phyloP scores from a whole-genome alignment of 768 basidiomycete species.

The Hirschioporus abietinus region DNA sequence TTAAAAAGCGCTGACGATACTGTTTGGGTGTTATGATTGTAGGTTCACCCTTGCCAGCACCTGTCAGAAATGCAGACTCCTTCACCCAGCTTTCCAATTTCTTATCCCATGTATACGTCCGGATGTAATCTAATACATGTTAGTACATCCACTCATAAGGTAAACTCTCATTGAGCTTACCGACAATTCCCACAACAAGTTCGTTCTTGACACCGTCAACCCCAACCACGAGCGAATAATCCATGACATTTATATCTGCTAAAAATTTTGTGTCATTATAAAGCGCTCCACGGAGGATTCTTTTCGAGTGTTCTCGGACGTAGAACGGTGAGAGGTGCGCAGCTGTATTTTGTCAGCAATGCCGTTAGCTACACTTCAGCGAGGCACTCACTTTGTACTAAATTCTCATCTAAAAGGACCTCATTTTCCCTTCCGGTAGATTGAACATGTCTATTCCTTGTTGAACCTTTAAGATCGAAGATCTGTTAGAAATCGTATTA shows the following conservation, averaged over 20 bases:
- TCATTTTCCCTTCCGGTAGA: slow-evolving; percentile 89
- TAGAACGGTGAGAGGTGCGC: slow-evolving; percentile 88
- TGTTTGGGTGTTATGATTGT: slow-evolving; percentile 96
- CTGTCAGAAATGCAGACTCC: slow-evolving; percentile 86
- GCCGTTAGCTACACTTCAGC: neutral
- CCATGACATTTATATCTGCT: slow-evolving; percentile 93
- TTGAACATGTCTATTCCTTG: slow-evolving; percentile 87
- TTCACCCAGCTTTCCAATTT: slow-evolving; percentile 98
- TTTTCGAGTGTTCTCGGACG: slow-evolving; percentile 93
- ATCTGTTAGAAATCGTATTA: slow-evolving; percentile 46
- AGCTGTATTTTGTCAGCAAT: slow-evolving; percentile 36
- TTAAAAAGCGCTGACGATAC: slow-evolving; percentile 82
- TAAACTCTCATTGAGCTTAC: slow-evolving; percentile 40
- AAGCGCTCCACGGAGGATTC: slow-evolving; percentile 83
- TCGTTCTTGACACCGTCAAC: slow-evolving; percentile 88
- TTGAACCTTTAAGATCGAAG: slow-evolving; percentile 96
- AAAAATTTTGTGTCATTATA: slow-evolving; percentile 96
- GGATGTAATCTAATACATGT: slow-evolving; percentile 69
- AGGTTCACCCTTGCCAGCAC: slow-evolving; percentile 79
- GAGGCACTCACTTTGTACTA: slow-evolving; percentile 75
- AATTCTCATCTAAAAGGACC: slow-evolving; percentile 93
- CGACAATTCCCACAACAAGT: slow-evolving; percentile 94
- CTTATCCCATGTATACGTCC: slow-evolving; percentile 98
- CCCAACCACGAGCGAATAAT: slow-evolving; percentile 94
- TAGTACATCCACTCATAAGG: slow-evolving; percentile 3